A percentile compares a stretch with the other conserved stretches of the same genome.
Conservation (phyloP, 2,329 filamentous ascomycete genomes). For the Metarhizium brunneum region DNA sequence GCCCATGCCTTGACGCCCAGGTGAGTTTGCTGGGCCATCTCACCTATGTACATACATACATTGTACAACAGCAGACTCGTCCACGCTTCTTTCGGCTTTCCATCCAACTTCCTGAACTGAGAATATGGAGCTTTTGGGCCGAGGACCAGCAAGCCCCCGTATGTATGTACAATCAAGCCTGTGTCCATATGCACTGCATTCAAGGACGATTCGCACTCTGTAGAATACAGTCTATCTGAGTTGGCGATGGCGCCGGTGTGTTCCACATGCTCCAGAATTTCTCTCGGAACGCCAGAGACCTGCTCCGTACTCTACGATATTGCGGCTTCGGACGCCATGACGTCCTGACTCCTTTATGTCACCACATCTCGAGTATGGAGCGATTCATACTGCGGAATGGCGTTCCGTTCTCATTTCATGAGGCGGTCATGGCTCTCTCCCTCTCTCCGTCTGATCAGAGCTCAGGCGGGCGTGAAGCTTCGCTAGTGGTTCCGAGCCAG, state of each 20-base stretch:
- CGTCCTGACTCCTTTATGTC: background rate
- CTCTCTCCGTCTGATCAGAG: background rate
- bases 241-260: background rate
- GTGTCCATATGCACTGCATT: no score
- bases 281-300: background rate
- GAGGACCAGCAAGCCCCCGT: background rate
- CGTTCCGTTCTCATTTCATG: background rate
- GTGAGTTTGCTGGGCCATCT: background rate
- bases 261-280: background rate
- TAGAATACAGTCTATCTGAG: no score
- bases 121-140: conserved; percentile 8
- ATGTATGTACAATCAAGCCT: no score
- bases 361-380: background rate
- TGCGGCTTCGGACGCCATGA: background rate
- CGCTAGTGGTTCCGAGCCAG: background rate
- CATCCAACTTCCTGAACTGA: conserved; percentile 18
- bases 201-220: no score
- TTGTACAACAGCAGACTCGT: conserved; percentile 4
- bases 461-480: background rate
- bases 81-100: conserved; percentile 21
- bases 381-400: background rate
- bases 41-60: background rate
- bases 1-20: background rate
- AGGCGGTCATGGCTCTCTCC: background rate
- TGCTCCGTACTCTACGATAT: background rate